A percentile compares a stretch with the other conserved stretches of the same genome.
phyloP scores from a whole-genome alignment of 176 grass and related monocot genomes.

The Metroxylon sagu region DNA sequence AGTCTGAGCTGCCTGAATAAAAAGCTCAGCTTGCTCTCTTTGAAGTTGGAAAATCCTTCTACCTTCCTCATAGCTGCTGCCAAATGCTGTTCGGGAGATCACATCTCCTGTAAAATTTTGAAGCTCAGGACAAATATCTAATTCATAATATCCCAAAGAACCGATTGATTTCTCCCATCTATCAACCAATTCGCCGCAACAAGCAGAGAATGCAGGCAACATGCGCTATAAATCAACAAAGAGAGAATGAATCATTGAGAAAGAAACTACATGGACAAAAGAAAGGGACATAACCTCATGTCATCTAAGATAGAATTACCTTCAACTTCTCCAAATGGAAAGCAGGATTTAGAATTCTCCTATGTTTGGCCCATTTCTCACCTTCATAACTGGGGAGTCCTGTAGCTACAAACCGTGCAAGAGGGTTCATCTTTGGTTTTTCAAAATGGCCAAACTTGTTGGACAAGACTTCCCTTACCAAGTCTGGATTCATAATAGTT shows the following conservation, averaged over 20 bases:
- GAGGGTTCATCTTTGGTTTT: no score
- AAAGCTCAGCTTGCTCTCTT: constrained; percentile 27
- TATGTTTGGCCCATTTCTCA: constrained; percentile 56
- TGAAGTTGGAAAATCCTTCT: constrained; percentile 41
- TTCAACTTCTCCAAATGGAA: constrained; percentile 61
- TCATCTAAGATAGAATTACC: constrained; percentile 16
- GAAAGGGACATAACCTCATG: background rate
- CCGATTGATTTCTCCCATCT: constrained; percentile 33
- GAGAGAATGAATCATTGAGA: background rate
- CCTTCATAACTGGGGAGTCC: constrained; percentile 33
- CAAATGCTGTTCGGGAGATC: constrained; percentile 48
- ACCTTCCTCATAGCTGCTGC: constrained; percentile 32
- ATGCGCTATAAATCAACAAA: constrained; percentile 28
- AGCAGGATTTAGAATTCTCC: constrained; percentile 57
- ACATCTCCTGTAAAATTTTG: constrained; percentile 45
- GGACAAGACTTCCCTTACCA: no score
- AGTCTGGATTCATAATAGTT: no score
- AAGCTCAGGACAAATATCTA: constrained; percentile 45
- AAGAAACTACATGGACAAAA: background rate
- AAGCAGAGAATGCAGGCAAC: constrained; percentile 35
- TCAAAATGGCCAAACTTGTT: no score
- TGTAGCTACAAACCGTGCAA: no score
- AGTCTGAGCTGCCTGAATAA: constrained; percentile 23
- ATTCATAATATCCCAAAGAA: constrained; percentile 17
- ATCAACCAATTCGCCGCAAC: constrained; percentile 34